These are phyloP conservation scores for Aspergillus sojae DNA, from an alignment of 2,329 filamentous ascomycete species.

Conservation along the genomic window DNA sequence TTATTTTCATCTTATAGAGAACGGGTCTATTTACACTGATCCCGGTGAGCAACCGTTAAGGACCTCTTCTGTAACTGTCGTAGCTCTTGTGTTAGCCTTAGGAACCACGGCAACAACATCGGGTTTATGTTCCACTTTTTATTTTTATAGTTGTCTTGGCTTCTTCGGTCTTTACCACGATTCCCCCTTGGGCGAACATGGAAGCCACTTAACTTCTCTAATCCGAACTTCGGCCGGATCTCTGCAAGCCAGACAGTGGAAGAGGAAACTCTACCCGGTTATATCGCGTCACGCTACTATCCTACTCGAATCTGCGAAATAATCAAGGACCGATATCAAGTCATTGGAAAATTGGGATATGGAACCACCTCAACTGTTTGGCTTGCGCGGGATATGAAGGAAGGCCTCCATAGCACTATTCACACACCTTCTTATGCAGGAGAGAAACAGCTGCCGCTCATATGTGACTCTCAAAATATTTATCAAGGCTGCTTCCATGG, in stretches of 20 bases:
- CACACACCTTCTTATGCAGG: slow-evolving; percentile 4
- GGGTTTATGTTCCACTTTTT: no score
- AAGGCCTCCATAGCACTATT: neutral
- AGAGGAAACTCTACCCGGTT: slow-evolving; percentile 34
- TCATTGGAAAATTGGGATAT: slow-evolving; percentile 36
- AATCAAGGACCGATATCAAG: slow-evolving; percentile 33
- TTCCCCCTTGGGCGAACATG: slow-evolving; percentile 26
- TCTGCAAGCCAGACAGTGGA: slow-evolving; percentile 28
- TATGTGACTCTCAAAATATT: slow-evolving; percentile 38
- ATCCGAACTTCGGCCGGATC: slow-evolving; percentile 30
- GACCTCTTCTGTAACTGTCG: neutral
- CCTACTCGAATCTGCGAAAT: slow-evolving; percentile 34
- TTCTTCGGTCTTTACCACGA: slow-evolving; percentile 27
- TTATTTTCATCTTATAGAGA: no score
- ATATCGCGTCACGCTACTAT: slow-evolving; percentile 30
- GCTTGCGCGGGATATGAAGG: slow-evolving; percentile 40
- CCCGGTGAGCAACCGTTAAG: neutral
- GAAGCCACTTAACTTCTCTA: slow-evolving; percentile 36
- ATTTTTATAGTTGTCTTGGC: slow-evolving; percentile 11
- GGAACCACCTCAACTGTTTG: slow-evolving; percentile 40
- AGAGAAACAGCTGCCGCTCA: slow-evolving; percentile 21
- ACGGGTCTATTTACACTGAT: neutral
- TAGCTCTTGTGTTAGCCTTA: neutral
- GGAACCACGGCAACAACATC: no score
- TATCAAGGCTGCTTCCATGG: slow-evolving; percentile 31